These are phyloP conservation scores for Bolboschoenoplectus hybrid DNA, from an alignment of 202 grass and related monocot genomes.

Conservation along the genomic window DNA sequence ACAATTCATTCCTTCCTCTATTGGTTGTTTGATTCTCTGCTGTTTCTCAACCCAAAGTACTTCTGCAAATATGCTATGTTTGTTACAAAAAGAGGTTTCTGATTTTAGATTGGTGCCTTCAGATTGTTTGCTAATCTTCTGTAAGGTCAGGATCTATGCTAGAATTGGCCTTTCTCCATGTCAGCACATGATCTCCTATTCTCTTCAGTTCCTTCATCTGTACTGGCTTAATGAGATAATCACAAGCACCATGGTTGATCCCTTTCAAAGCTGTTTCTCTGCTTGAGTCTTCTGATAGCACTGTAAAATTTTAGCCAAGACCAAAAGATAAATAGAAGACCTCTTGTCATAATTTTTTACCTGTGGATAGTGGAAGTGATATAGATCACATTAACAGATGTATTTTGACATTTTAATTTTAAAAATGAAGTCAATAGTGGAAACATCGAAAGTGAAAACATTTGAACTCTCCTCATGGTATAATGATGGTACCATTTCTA, in stretches of 20 bases:
- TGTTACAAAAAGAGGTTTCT: background rate
- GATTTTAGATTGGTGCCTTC: background rate
- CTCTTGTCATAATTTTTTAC: no score
- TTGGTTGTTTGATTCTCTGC: background rate
- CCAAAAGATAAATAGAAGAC: background rate
- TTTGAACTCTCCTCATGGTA: background rate
- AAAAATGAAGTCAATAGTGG: no score
- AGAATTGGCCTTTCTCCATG: background rate
- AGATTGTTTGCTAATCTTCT: background rate
- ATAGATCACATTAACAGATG: no score
- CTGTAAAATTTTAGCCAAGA: background rate
- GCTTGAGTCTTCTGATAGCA: background rate
- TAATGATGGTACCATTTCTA: background rate
- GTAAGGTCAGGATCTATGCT: background rate
- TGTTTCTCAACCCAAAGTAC: background rate
- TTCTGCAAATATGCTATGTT: background rate
- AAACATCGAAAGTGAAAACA: no score
- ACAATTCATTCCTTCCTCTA: background rate
- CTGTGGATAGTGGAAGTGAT: no score
- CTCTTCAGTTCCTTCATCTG: background rate
- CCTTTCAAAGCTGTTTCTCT: constrained; percentile 3
- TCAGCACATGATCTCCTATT: background rate
- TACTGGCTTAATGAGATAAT: constrained; percentile 11
- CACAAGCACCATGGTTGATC: constrained; percentile 14
- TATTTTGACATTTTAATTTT: no score